Evolutionary conservation across 2,329 filamentous ascomycete species (phyloP).

Genomic region (Aspergillus aculeatinus): DNA sequence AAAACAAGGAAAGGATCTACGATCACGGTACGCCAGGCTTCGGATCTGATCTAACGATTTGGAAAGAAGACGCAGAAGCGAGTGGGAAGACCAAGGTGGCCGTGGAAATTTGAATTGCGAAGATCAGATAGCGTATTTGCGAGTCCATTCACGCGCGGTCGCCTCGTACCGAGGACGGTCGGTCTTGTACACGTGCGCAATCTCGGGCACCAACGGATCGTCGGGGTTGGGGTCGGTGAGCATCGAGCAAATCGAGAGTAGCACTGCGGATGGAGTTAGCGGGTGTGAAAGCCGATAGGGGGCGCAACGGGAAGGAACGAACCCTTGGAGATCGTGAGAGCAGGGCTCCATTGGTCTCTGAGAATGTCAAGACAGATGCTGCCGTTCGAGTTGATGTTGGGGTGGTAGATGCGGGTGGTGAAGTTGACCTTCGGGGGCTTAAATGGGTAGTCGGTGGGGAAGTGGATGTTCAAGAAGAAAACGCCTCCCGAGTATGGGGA

Average conservation of each 20-base stretch:
- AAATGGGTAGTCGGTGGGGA: constrained; percentile 99
- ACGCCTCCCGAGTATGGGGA: constrained; percentile 97
- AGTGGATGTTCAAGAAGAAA: constrained; percentile 98
- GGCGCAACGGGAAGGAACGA: constrained; percentile 26
- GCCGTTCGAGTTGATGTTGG: constrained; percentile 99
- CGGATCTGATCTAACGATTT: constrained; percentile 37
- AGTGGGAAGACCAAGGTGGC: constrained; percentile 28
- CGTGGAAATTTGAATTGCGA: constrained; percentile 25
- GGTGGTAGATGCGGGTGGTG: constrained; percentile 98
- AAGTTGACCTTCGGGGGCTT: constrained; percentile 99
- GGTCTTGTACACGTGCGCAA: constrained; percentile 99
- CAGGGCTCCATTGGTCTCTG: constrained; percentile 98
- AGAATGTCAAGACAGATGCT: constrained; percentile 99
- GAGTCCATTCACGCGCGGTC: constrained; percentile 95
- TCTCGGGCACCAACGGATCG: constrained; percentile 97
- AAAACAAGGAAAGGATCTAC: constrained; percentile 35
- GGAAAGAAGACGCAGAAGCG: constrained; percentile 27
- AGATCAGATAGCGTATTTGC: constrained; percentile 92
- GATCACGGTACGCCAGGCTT: constrained; percentile 42
- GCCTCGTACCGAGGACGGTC: constrained; percentile 94
- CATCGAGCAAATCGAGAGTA: constrained; percentile 99
- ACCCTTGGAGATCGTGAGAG: constrained; percentile 98
- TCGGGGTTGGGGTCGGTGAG: constrained; percentile 99
- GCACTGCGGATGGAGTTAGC: constrained; percentile 57
- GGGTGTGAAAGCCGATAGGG: neutral